These are phyloP conservation scores for Boletus semigastroideus DNA, from an alignment of 1,284 basidiomycete species.

Conservation along the genomic window DNA sequence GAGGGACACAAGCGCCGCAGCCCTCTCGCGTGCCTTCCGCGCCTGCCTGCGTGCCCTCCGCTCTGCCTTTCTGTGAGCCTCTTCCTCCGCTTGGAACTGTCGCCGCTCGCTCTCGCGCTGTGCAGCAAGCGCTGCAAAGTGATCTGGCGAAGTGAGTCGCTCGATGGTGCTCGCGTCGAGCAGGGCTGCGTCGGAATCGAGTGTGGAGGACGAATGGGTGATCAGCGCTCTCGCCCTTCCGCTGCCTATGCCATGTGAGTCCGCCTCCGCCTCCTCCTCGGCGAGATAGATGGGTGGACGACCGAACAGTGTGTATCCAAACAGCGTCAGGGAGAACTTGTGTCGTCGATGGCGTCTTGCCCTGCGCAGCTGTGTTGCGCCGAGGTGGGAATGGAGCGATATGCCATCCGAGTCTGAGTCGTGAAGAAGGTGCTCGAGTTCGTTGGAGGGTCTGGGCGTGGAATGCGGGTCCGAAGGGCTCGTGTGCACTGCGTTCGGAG, in stretches of 20 bases:
- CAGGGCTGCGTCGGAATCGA: conserved; percentile 67
- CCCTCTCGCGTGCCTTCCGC: conserved; percentile 46
- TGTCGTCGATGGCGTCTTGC: conserved; percentile 35
- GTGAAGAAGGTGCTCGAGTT: conserved; percentile 55
- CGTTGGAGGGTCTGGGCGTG: conserved; percentile 43
- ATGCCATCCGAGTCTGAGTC: conserved; percentile 54
- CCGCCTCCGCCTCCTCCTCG: conserved; percentile 42
- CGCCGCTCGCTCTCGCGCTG: conserved; percentile 34
- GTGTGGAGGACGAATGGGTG: conserved; percentile 48
- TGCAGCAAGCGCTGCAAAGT: conserved; percentile 31
- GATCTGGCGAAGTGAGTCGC: conserved; percentile 40
- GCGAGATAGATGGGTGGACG: conserved; percentile 55
- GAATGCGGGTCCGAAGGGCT: conserved; percentile 37
- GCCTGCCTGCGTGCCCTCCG: conserved; percentile 44
- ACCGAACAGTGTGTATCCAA: conserved; percentile 66
- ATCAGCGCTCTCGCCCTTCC: conserved; percentile 15
- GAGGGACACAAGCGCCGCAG: conserved; percentile 42
- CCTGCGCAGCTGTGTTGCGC: conserved; percentile 34
- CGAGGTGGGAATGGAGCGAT: conserved; percentile 66
- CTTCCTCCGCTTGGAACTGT: conserved; percentile 39
- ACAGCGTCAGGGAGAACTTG: conserved; percentile 54
- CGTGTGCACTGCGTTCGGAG: not conserved
- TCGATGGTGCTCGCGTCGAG: conserved; percentile 56
- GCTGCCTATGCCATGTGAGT: not conserved
- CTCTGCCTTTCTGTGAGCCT: conserved; percentile 46